Percentiles rank a stretch among this genome's conserved stretches.
phyloP scores from a whole-genome alignment of 129 eudicot genomes.

The Helichrysum umbraculigerum region DNA sequence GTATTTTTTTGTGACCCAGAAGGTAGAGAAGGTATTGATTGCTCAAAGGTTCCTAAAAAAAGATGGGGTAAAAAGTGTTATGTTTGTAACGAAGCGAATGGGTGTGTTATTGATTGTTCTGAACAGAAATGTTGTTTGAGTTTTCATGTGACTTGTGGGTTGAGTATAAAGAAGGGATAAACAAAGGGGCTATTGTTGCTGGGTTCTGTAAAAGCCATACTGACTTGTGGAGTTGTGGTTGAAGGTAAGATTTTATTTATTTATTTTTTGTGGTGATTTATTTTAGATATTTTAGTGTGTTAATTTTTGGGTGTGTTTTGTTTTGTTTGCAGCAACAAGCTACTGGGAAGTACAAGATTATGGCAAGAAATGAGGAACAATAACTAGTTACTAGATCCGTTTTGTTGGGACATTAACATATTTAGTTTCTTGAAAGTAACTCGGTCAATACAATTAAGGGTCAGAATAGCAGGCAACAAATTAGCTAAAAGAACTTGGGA shows the following conservation, averaged over 20 bases:
- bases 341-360: slow-evolving; percentile 92
- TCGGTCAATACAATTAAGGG: too few relatives aligned
- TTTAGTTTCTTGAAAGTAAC: slow-evolving; percentile 1
- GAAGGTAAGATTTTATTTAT: slow-evolving; percentile 45
- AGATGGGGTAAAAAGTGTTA: slow-evolving; percentile 44
- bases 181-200: slow-evolving; percentile 68
- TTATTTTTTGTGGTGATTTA: not conserved
- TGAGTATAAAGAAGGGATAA: slow-evolving; percentile 76
- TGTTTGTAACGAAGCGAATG: slow-evolving; percentile 41
- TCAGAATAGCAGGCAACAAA: too few relatives aligned
- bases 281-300: not conserved
- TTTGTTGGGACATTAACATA: not conserved
- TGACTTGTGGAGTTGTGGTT: slow-evolving; percentile 47
- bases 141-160: slow-evolving; percentile 90
- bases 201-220: slow-evolving; percentile 74
- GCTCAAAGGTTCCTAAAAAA: slow-evolving; percentile 41
- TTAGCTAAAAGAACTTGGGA: too few relatives aligned
- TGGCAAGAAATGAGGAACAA: slow-evolving; percentile 58
- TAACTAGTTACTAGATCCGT: slow-evolving; percentile 6
- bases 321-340: slow-evolving; percentile 80
- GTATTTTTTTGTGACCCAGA: slow-evolving; percentile 73
- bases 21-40: slow-evolving; percentile 77
- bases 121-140: slow-evolving; percentile 73
- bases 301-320: not conserved
- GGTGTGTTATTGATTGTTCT: slow-evolving; percentile 84